A percentile compares a stretch with the other conserved stretches of the same genome.
Evolutionary conservation across 177 flowering plant species (phyloP).

Genomic region (Telopea speciosissima): DNA sequence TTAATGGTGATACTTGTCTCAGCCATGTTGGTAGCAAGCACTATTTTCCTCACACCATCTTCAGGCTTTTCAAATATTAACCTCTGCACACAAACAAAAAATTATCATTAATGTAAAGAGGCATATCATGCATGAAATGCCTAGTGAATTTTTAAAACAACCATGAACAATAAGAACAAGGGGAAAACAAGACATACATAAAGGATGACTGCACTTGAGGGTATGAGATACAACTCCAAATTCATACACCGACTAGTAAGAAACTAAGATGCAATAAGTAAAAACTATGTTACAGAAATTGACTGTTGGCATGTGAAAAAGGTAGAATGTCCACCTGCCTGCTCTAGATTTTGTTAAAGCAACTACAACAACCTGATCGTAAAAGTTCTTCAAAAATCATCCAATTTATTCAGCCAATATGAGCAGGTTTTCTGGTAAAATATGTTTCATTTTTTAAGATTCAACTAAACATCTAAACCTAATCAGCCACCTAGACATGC

Average conservation of each 20-base stretch:
- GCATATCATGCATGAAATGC: slow-evolving; percentile 6
- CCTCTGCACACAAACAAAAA: slow-evolving; percentile 41
- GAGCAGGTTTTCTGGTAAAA: background rate
- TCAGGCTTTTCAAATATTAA: slow-evolving; percentile 83
- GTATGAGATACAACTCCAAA: no score
- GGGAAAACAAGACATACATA: background rate
- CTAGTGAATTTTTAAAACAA: background rate
- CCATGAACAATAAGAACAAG: background rate
- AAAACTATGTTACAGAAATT: background rate
- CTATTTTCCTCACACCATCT: slow-evolving; percentile 82
- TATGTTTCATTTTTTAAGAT: no score
- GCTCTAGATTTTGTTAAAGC: no score
- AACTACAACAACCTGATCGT: no score
- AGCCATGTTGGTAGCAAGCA: slow-evolving; percentile 94
- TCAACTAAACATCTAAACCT: background rate
- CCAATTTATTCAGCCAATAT: background rate
- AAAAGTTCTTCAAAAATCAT: background rate
- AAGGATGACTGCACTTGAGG: no score
- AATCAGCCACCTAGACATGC: background rate
- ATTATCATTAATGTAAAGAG: background rate
- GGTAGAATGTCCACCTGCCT: no score
- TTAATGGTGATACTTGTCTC: slow-evolving; percentile 95
- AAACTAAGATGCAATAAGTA: background rate
- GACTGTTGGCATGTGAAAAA: background rate
- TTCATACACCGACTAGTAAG: background rate